Base-by-base conservation (phyloP, 2,329 filamentous ascomycete genomes). In the Immersiporthe knoxdaviesiana region DNA sequence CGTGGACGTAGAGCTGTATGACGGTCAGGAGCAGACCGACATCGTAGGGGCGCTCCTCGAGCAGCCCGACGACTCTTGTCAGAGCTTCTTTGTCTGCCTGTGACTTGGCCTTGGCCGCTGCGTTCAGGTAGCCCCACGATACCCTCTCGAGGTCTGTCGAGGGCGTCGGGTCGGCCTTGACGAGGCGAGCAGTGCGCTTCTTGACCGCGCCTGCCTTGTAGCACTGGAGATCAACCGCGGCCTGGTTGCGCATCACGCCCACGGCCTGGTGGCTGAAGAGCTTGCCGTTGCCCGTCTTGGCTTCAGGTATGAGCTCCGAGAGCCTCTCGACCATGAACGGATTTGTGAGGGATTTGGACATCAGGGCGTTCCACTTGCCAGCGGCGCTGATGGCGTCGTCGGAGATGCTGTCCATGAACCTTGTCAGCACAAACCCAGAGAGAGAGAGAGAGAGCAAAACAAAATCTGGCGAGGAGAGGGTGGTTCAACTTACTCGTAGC, bases 1-100 rank as follows among this genome's bases (percentile, higher is more conserved):
- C 87, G 64, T 89, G 84, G 21, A 96, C 83, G 76, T 97, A 94
- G 59, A 97, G 86, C 78, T 97, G 94, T 12, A 95, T 85, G 68
- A 93, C 87, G 12, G 92, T 94, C 52, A 97, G 83, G 32, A 92
- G 81, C 3, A 97, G 84, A 1, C 94, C 95, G 30, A 97, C 83
- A 76, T 97, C 93, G 70, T 88, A 88, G 0, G 94, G 92, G 39
- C 92, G 85, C 76, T 89, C 90, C 74, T 93, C 90, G 8, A 95
- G 82, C 16, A 94, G 79, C 1, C 88, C 87, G 3, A 92, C 80
- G 35, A 97, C 87, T 47, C 87, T 84, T 76, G 90, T 92, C 44
- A 97, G 80, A 6, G 90, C 89, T 60, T 88, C 85, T 74, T 91
- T 91, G 59, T 89, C 90, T 12, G 85, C 84, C 72, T 84, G 80